Conservation (phyloP, 2,329 filamentous ascomycete genomes). For the Blastomyces gilchristii region DNA sequence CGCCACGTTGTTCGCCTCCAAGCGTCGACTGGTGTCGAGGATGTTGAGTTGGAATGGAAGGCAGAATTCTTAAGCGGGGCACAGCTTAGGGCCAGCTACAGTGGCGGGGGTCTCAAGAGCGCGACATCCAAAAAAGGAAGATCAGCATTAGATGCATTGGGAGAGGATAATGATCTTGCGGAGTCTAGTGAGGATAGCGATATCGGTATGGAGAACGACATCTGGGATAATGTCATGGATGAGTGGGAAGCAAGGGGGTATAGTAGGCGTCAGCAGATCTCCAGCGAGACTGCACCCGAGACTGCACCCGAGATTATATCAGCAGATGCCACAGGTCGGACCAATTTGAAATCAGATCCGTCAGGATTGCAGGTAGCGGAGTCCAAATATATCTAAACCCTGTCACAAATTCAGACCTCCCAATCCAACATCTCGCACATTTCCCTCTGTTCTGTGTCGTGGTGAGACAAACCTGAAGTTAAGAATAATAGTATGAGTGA, state of each 20-base stretch:
- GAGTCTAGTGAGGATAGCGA: background rate
- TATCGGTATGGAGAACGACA: background rate
- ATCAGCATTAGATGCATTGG: background rate
- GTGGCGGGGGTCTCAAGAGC: background rate
- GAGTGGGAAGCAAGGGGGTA: slow-evolving; percentile 3
- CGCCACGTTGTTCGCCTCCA: slow-evolving; percentile 1
- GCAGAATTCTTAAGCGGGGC: background rate
- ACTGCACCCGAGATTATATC: background rate
- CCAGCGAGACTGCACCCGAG: background rate
- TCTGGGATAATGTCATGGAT: slow-evolving; percentile 4
- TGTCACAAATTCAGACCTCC: too few species aligned
- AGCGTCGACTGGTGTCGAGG: background rate
- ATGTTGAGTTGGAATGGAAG: background rate
- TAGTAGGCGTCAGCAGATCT: background rate
- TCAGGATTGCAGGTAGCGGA: background rate
- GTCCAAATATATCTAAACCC: too few species aligned
- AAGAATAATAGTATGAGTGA: too few species aligned
- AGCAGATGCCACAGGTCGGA: background rate
- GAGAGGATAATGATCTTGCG: background rate
- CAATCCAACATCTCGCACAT: too few species aligned
- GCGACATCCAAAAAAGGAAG: slow-evolving; percentile 1
- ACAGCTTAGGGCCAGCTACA: slow-evolving; percentile 4
- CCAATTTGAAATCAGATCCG: background rate
- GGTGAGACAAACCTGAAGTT: background rate
- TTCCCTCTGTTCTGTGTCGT: too few species aligned